Base-by-base conservation (phyloP, 2,329 filamentous ascomycete genomes). In the Blastomyces parvus region DNA sequence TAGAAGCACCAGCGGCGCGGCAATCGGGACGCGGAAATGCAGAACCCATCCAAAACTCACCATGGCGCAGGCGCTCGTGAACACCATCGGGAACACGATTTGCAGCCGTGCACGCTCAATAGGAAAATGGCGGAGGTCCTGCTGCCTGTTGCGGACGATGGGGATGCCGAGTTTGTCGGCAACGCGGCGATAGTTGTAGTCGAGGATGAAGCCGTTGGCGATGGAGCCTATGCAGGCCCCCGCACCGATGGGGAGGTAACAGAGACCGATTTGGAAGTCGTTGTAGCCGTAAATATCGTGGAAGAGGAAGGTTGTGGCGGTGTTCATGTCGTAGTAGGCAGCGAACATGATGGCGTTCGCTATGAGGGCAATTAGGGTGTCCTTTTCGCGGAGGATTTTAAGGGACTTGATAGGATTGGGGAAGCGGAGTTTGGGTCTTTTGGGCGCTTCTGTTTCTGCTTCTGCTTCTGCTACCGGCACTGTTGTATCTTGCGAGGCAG, bases 141-240 rank as follows among this genome's bases (percentile, higher is more conserved):
- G 77, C 19, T 79, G 65, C 17, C 84, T 83, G 66, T 83, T 85
- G 64, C 79, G 81, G 65, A 84, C 83, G 66, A 90, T 82, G 1
- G 78, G 76, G 63, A 91, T 78, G 6, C 85, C 85, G 19, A 87
- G 77, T 40, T 81, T 80, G 59, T 78, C 80, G 1, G 89, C 88
- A 57, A 86, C 82, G 48, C 88, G 83, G 7, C 85, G 81, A 73
- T 89, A 95, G 72, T 91, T 91, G 80, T 84, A 86, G 73, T 90
- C 88, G 44, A 89, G 80, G 1, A 85, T 67, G 1, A 80, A 79
- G 5, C 89, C 88, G 42, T 72, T 74, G 19, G 77, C 64, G 30
- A 71, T 67, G 6, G 69, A 64, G n/a, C 69, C 66, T 0, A 67
- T 19, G 33, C n/a, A 55, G 52, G 27, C 68, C 60, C 27, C 68